phyloP scores from a whole-genome alignment of 441 rosid species.

The Geranium incanum region DNA sequence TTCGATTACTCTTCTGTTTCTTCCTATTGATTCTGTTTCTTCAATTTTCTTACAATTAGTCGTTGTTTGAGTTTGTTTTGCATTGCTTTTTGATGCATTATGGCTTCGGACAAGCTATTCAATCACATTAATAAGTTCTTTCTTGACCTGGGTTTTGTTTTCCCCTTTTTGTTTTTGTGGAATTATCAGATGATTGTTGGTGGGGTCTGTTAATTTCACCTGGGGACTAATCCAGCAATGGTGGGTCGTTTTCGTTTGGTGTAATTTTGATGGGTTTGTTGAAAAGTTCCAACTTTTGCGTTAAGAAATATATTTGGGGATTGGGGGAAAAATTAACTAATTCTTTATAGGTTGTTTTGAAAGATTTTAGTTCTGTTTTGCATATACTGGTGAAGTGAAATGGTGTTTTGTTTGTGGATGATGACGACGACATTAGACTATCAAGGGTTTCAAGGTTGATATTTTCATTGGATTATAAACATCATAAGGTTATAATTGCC shows the following conservation, averaged over 20 bases:
- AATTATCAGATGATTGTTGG: neutral
- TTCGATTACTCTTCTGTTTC: neutral
- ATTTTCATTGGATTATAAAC: neutral
- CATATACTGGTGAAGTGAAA: neutral
- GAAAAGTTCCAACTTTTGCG: neutral
- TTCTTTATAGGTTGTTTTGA: neutral
- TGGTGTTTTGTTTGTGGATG: neutral
- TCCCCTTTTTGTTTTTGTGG: neutral
- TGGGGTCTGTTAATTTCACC: neutral
- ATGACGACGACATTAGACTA: neutral
- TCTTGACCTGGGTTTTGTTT: neutral
- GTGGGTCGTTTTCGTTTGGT: neutral
- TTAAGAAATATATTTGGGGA: neutral
- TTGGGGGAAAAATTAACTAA: neutral
- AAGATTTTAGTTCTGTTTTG: neutral
- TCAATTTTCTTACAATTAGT: neutral
- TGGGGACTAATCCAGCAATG: neutral
- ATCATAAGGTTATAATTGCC: neutral
- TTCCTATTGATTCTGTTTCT: neutral
- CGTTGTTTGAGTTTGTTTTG: neutral
- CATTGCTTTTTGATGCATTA: neutral
- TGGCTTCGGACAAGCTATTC: neutral
- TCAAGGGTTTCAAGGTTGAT: neutral
- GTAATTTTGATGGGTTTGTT: neutral
- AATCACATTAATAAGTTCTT: neutral